A percentile compares a stretch with the other conserved stretches of the same genome.
phyloP scores from a whole-genome alignment of 2,329 filamentous ascomycete species.

The Fonsecaea multimorphosa region DNA sequence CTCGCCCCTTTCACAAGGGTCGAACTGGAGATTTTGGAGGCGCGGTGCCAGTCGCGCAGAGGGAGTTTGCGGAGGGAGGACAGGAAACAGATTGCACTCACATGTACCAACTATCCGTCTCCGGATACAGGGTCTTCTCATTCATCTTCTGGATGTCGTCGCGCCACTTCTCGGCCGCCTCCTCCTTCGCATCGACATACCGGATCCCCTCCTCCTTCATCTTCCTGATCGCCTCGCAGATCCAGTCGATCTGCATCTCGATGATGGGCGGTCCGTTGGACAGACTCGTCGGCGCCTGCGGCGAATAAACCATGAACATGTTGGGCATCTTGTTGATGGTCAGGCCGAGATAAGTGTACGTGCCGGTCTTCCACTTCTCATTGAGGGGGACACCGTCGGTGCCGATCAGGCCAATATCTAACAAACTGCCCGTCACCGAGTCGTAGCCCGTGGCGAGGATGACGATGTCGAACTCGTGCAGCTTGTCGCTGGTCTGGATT shows the following conservation, averaged over 20 bases:
- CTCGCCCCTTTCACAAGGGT: too few species aligned
- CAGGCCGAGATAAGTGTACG: constrained; percentile 50
- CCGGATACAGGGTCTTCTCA: constrained; percentile 53
- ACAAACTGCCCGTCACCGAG: constrained; percentile 50
- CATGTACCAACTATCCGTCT: constrained; percentile 57
- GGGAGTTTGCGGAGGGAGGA: not conserved
- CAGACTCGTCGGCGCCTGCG: constrained; percentile 60
- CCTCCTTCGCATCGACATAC: constrained; percentile 14
- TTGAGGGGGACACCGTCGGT: constrained; percentile 45
- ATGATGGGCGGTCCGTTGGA: constrained; percentile 58
- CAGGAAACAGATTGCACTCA: not conserved
- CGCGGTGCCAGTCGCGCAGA: too few species aligned
- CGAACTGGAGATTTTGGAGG: too few species aligned
- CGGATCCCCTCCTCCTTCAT: constrained; percentile 18
- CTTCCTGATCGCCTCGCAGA: constrained; percentile 16
- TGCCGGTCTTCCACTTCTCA: constrained; percentile 46
- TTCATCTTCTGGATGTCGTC: constrained; percentile 48
- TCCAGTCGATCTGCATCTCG: constrained; percentile 63
- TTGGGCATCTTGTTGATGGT: constrained; percentile 53
- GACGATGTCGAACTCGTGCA: constrained; percentile 46
- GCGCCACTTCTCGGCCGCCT: constrained; percentile 28
- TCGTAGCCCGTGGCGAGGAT: constrained; percentile 54
- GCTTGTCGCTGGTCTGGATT: constrained; percentile 46
- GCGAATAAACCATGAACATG: constrained; percentile 59
- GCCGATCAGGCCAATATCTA: constrained; percentile 47